phyloP scores from a whole-genome alignment of 129 eudicot genomes.

The Mikania micrantha region DNA sequence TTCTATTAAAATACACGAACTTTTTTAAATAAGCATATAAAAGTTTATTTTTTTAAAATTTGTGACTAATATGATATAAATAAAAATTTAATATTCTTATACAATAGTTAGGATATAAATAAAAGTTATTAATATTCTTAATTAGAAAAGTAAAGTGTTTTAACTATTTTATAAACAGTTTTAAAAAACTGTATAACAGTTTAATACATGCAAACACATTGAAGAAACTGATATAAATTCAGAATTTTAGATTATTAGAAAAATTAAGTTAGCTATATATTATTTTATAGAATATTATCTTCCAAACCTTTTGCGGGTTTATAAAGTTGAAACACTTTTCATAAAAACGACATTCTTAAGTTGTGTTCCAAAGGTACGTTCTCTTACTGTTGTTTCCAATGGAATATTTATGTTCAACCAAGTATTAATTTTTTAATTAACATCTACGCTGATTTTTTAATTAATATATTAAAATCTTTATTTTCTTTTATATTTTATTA shows the following conservation, averaged over 20 bases:
- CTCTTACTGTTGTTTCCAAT: conserved; percentile 14
- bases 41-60: too few relatives aligned
- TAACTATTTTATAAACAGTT: too few relatives aligned
- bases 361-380: conserved; percentile 23
- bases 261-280: neutral
- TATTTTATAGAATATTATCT: conserved; percentile 3
- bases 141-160: too few relatives aligned
- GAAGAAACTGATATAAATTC: neutral
- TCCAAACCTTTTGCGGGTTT: conserved; percentile 13
- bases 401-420: conserved; percentile 25
- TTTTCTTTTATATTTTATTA: neutral
- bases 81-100: too few relatives aligned
- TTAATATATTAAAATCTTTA: neutral
- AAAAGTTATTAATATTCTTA: too few relatives aligned
- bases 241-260: neutral
- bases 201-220: too few relatives aligned
- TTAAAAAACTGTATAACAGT: too few relatives aligned
- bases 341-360: conserved; percentile 26
- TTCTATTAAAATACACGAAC: too few relatives aligned
- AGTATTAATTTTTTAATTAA: conserved; percentile 6
- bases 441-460: neutral
- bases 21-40: too few relatives aligned
- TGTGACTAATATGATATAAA: too few relatives aligned
- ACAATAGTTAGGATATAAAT: too few relatives aligned
- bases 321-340: conserved; percentile 22